Conservation (phyloP, 805 yeast genomes). For the Kodamaea lidongshanica region DNA sequence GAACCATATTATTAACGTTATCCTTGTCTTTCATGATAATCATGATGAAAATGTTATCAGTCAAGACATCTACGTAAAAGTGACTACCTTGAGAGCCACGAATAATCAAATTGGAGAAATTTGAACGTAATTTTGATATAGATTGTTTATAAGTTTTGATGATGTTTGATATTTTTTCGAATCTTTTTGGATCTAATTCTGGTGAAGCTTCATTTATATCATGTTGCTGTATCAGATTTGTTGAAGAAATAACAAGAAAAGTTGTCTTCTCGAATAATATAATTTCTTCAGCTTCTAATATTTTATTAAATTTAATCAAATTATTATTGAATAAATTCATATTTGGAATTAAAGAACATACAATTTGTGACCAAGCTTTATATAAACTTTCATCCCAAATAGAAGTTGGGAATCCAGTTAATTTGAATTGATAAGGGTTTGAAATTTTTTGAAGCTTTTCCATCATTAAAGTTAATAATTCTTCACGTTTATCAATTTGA, state of each 20-base stretch:
- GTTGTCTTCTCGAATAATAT: slow-evolving; percentile 91
- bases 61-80: slow-evolving; percentile 48
- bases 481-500: slow-evolving; percentile 77
- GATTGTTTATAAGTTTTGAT: slow-evolving; percentile 93
- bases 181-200: slow-evolving; percentile 78
- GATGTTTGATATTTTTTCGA: slow-evolving; percentile 88
- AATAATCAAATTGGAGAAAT: slow-evolving; percentile 69
- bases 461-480: slow-evolving; percentile 79
- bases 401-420: slow-evolving; percentile 87
- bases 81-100: slow-evolving; percentile 49
- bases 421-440: slow-evolving; percentile 53
- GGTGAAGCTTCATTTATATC: slow-evolving; percentile 13
- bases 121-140: slow-evolving; percentile 78
- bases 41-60: slow-evolving; percentile 58
- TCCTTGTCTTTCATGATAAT: slow-evolving; percentile 46
- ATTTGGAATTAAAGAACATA: slow-evolving; percentile 90
- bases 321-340: slow-evolving; percentile 74
- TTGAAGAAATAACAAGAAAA: slow-evolving; percentile 69
- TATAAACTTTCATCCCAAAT: slow-evolving; percentile 96
- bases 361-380: slow-evolving; percentile 96
- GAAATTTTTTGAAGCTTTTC: slow-evolving; percentile 71
- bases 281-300: slow-evolving; percentile 81
- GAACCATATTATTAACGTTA: slow-evolving; percentile 17
- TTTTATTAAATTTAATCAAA: slow-evolving; percentile 62
- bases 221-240: slow-evolving; percentile 35